Base-by-base conservation (phyloP, 2,329 filamentous ascomycete species). In the Xenoacremonium recifei region DNA sequence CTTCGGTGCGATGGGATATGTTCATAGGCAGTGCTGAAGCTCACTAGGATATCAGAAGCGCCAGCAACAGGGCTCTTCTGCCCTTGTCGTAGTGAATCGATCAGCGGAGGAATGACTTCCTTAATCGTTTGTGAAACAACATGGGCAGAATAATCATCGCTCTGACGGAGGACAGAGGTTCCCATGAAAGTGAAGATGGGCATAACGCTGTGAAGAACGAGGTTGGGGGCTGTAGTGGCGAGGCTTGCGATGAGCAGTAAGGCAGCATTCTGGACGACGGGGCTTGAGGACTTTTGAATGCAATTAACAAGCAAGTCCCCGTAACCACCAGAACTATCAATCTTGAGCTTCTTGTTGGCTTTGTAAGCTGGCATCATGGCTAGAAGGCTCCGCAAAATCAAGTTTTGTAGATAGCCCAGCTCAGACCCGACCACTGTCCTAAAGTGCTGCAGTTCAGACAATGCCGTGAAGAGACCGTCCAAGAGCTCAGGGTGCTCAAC, bases 121-220 rank as follows among this genome's bases (percentile, higher is more conserved):
- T 90, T 88, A 55, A 99, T 91, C 2, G 93, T 97, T 71, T 89
- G 90, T 57, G 95, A 89, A 44, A 96, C 92, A 21, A 99, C 92
- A 62, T 96, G 89, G 11, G 91, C 90, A 17, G 93, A 97, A 68
- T 96, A 97, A 55, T 97, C 92, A 57, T 99, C 95, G 55, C 89
- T 89, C 68, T 96, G 92, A 36, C 88, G 84, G 37, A 99, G 77
- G 16, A 96, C 85, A 4, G 89, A 96, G 32, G 85, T 87, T 31
- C 92, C 90, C 85, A 97, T 96, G 62, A 97, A 96, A 0, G 93
- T 97, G 69, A 99, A 99, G 39, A 99, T 92, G 11, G 93, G 93
- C 93, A 99, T 99, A 40, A 99, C 89, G 55, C 90, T 96, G 67
- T 99, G 92, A 43, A 99, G 76, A 3, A 99, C 89, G 35, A 95